Evolutionary conservation across 2,329 filamentous ascomycete genomes (phyloP), one percentile per base, ranked within the genome.

Genomic region (Catunica adiposa): DNA sequence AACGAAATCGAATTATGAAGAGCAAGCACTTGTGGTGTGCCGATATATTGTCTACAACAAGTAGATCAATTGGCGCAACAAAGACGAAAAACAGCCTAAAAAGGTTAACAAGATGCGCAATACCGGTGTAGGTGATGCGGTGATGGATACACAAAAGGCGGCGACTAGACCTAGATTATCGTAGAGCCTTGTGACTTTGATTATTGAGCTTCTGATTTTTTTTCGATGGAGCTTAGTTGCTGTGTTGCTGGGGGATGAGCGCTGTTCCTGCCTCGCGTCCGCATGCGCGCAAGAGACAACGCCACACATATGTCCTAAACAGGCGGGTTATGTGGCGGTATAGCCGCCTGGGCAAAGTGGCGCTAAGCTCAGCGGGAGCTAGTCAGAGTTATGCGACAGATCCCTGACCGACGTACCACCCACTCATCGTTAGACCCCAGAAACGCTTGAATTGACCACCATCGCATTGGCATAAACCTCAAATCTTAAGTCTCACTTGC

Each of bases 191-290:
- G 5, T 34, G 5, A 34, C 37, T 37, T 47, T 22, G 38, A 20
- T 26, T 42, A 23, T 53, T 34, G 22, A 29, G 37, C 26, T 42
- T 54, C 40, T 54, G 37, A 22, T 22, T 46, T 54, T 54, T 54
- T 54, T 54, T 54, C 29, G n/a, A 46, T 47, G 25, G 53, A 48
- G 53, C 40, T 54, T 48, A 25, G 44, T 23, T 26, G 20, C 22
- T 48, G 8, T 22, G 14, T 17, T 51, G 14, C 26, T 9, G 29
- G 11, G 48, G 20, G 15, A 23, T n/a, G 25, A 26, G 42, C 23
- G 51, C 29, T 26, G 29, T 34, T 34, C 50, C 29, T 42, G 51
- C 42, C 51, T 54, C 51, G 51, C 56, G 42, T 57, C 44, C 40
- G 26, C 14, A 20, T 29, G 53, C 40, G 51, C 31, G 44, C 42